These are phyloP conservation scores for Sporothrix variecibatus DNA, from an alignment of 2,329 filamentous ascomycete genomes.

Conservation along the genomic window DNA sequence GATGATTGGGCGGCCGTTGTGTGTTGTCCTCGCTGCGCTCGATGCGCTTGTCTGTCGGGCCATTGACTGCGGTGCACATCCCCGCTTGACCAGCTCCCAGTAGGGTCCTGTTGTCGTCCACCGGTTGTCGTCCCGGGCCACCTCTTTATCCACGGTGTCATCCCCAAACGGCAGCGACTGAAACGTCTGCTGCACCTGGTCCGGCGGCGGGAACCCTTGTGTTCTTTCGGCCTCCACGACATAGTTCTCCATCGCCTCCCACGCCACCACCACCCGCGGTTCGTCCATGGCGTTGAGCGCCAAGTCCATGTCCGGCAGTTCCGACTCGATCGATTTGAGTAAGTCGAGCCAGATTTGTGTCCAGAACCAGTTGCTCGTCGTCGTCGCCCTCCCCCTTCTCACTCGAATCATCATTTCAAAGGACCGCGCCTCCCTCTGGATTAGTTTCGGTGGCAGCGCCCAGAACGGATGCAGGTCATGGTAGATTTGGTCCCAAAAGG, in stretches of 20 bases:
- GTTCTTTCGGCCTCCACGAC: conserved; percentile 50
- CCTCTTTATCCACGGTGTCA: not conserved
- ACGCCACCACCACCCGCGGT: conserved; percentile 63
- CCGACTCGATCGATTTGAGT: conserved; percentile 53
- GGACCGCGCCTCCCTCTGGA: conserved; percentile 55
- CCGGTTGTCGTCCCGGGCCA: not conserved
- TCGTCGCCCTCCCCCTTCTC: conserved; percentile 53
- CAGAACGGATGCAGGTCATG: conserved; percentile 64
- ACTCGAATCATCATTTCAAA: conserved; percentile 65
- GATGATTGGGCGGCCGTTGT: conserved; percentile 44
- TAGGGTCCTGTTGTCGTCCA: conserved; percentile 60
- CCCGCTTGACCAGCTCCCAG: conserved; percentile 59
- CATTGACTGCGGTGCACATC: conserved; percentile 63
- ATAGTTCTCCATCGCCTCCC: conserved; percentile 59
- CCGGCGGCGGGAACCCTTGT: conserved; percentile 44
- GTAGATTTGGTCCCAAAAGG: conserved; percentile 66
- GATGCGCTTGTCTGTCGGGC: conserved; percentile 50
- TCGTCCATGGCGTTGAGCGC: conserved; percentile 69
- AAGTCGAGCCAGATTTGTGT: conserved; percentile 58
- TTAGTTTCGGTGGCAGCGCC: conserved; percentile 45
- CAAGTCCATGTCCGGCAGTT: conserved; percentile 68
- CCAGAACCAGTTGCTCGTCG: conserved; percentile 59
- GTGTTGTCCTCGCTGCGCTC: conserved; percentile 47
- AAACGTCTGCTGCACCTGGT: conserved; percentile 49
- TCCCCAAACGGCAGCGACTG: conserved; percentile 44